These are phyloP conservation scores for Ambrosia trifida DNA, from an alignment of 129 eudicot species.

Conservation along the genomic window DNA sequence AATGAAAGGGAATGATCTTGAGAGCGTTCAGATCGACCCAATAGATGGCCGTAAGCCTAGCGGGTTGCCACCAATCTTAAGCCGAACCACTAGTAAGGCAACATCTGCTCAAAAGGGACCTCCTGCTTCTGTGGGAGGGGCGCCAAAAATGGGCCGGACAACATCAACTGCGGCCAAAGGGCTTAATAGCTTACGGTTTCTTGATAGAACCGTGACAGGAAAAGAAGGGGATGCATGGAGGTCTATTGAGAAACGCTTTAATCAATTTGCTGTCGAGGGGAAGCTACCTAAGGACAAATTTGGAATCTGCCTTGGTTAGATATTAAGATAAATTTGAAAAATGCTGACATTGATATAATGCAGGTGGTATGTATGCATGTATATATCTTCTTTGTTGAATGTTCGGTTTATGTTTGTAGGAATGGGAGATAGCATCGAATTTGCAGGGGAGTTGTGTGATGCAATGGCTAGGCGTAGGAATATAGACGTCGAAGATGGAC, in stretches of 20 bases:
- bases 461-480: constrained; percentile 76
- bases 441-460: constrained; percentile 73
- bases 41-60: constrained; percentile 28
- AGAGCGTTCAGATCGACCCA: constrained; percentile 50
- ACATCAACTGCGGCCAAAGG: constrained; percentile 78
- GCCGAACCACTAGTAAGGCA: constrained; percentile 36
- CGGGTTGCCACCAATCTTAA: constrained; percentile 32
- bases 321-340: neutral
- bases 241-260: constrained; percentile 71
- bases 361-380: neutral
- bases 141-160: constrained; percentile 50
- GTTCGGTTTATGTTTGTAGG: constrained; percentile 37
- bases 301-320: constrained; percentile 80
- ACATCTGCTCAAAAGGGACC: constrained; percentile 37
- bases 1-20: constrained; percentile 48
- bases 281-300: constrained; percentile 76
- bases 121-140: constrained; percentile 24
- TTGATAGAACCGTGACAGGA: constrained; percentile 67
- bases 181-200: constrained; percentile 74
- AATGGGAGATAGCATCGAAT: constrained; percentile 81
- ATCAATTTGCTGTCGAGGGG: constrained; percentile 54
- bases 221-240: constrained; percentile 84
- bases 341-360: constrained; percentile 6
- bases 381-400: constrained; percentile 20
- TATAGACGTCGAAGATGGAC: constrained; percentile 49